phyloP scores from a whole-genome alignment of 2,329 filamentous ascomycete genomes.

The Diplocarpon mali region DNA sequence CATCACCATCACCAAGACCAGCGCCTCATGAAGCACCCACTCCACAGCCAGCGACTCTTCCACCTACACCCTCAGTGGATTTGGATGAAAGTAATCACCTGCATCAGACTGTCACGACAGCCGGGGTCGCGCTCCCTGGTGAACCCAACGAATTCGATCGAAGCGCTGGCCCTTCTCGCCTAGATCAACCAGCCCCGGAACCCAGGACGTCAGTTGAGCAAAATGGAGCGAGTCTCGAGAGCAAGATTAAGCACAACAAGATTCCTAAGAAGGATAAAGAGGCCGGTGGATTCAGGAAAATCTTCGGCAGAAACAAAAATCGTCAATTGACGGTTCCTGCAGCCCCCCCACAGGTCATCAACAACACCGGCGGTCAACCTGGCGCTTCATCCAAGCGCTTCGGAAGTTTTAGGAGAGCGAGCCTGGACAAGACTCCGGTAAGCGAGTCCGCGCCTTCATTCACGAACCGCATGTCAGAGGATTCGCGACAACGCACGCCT shows the following conservation, averaged over 20 bases:
- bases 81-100: conserved; percentile 10
- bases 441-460: conserved; percentile 18
- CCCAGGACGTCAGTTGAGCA: conserved; percentile 19
- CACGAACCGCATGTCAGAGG: conserved; percentile 22
- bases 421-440: conserved; percentile 13
- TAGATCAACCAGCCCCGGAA: conserved; percentile 17
- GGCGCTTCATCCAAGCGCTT: conserved; percentile 28
- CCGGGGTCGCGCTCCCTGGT: conserved; percentile 15
- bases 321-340: conserved; percentile 44
- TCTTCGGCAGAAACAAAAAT: conserved; percentile 54
- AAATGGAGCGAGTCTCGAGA: conserved; percentile 32
- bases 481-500: conserved; percentile 18
- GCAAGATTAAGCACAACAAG: conserved; percentile 37
- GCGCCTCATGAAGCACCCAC: conserved; percentile 11
- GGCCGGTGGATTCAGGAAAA: conserved; percentile 46
- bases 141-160: conserved; percentile 18
- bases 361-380: conserved; percentile 29
- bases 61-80: conserved; percentile 18
- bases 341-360: conserved; percentile 42
- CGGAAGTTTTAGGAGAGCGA: conserved; percentile 32
- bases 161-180: conserved; percentile 11
- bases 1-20: conserved; percentile 33
- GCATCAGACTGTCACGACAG: conserved; percentile 29
- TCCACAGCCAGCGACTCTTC: conserved; percentile 16
- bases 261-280: conserved; percentile 40